phyloP scores from a whole-genome alignment of 306 rosid genomes.

The Cercis canadensis region DNA sequence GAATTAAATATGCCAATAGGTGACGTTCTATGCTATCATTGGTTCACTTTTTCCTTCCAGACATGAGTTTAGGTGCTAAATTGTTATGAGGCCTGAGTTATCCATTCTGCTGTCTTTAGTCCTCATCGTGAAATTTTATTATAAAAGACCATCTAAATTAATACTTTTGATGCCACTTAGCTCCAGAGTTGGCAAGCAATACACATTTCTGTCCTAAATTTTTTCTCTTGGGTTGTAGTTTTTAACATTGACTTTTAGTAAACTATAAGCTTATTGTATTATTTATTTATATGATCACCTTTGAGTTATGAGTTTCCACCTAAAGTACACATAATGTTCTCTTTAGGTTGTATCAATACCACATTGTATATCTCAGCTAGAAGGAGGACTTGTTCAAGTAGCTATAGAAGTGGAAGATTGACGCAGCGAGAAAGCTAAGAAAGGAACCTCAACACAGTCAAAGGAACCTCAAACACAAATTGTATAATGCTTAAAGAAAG shows the following conservation, averaged over 20 bases:
- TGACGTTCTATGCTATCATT: no score
- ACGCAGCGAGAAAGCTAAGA: no score
- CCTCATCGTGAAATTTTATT: neutral
- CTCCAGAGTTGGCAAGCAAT: neutral
- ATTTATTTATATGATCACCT: neutral
- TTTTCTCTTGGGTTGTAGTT: neutral
- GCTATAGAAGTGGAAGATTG: slow-evolving; percentile 99
- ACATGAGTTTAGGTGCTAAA: slow-evolving; percentile 62
- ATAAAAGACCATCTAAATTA: neutral
- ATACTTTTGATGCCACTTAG: neutral
- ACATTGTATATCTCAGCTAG: slow-evolving; percentile 88
- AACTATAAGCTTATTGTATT: no score
- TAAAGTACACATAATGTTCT: neutral
- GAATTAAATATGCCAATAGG: no score
- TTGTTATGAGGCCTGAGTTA: neutral
- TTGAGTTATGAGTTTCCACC: neutral
- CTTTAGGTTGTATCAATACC: slow-evolving; percentile 94
- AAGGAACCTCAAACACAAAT: no score
- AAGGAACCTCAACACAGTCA: no score
- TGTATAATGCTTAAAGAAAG: no score
- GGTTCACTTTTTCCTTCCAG: no score
- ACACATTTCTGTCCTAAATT: neutral
- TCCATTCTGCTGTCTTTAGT: neutral
- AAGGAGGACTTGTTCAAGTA: slow-evolving; percentile 96
- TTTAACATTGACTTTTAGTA: neutral